Base-by-base conservation (phyloP, 139 green algal genomes). In the Eudorina sp. region DNA sequence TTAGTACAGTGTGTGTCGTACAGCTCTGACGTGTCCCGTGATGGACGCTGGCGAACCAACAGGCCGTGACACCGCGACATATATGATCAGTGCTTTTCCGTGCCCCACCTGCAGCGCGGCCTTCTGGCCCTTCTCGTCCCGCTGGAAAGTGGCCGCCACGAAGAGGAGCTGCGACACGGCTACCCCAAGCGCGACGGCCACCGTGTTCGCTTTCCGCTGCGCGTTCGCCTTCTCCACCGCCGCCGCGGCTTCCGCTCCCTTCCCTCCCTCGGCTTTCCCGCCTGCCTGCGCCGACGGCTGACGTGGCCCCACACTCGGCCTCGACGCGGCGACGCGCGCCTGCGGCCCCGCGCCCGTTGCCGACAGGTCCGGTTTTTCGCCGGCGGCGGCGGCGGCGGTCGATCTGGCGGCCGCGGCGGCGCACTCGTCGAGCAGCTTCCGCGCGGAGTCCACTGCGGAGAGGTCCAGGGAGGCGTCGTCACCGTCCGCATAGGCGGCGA, bases 101-200 rank as follows among this genome's bases (percentile, higher is more conserved):
- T n/a, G n/a, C 51, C 36, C 4, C 45, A 86, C 80, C 62, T 86
- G 81, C 62, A 87, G 45, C 64, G 34, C 45, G 1, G 81, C 31
- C 46, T 68, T 66, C 45, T 78, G 81, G 25, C 31, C 3, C n/a
- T 2, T 29, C 81, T 87, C 81, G 46, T 78, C 45, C 45, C 31
- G 45, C 34, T 19, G 31, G 0, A 87, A 40, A 23, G 81, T 78
- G 16, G 81, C 81, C 4, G 81, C 81, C 16, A 75, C 64, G 19
- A 87, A 87, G 4, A 36, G 62, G 45, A 87, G 81, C 64, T 87
- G 81, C 62, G 70, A 69, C 31, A 78, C 3, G 2, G 64, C n/a
- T 0, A 31, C 31, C 16, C 60, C 60, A 46, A 86, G 62, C 3
- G n/a, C 40, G 18, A 27, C 41, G 40, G 1, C 38, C 8, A 40